These are phyloP conservation scores for Ampelocalamus luodianensis DNA, from an alignment of 176 grass and related monocot species.

Conservation along the genomic window DNA sequence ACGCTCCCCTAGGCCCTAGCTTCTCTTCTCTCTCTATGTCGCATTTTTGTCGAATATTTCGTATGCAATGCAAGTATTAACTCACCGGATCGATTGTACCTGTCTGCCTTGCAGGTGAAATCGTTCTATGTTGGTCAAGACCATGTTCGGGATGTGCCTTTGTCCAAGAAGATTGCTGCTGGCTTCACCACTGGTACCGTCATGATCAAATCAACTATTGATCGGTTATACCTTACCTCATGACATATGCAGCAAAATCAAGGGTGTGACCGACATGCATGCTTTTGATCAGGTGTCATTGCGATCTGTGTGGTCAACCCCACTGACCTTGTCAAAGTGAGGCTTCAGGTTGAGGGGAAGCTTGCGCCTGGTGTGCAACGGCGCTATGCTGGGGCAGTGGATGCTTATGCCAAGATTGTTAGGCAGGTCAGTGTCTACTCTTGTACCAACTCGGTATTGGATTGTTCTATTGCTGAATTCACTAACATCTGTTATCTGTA, in stretches of 20 bases:
- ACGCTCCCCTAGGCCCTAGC: background rate
- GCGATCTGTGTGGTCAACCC: conserved; percentile 85
- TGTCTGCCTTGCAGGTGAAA: conserved; percentile 62
- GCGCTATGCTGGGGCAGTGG: conserved; percentile 76
- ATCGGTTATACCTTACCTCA: no score
- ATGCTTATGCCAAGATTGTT: no score
- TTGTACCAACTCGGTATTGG: background rate
- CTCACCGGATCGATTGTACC: background rate
- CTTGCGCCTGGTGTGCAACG: conserved; percentile 71
- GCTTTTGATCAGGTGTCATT: conserved; percentile 67
- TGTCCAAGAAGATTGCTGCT: conserved; percentile 85
- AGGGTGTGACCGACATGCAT: background rate
- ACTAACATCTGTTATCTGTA: background rate
- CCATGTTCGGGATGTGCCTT: conserved; percentile 81
- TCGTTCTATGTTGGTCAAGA: conserved; percentile 66
- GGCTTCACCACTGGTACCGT: conserved; percentile 76
- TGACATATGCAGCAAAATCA: background rate
- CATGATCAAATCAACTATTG: background rate
- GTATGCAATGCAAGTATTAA: background rate
- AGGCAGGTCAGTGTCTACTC: no score
- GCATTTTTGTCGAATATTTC: background rate
- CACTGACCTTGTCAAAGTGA: conserved; percentile 94
- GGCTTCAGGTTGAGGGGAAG: conserved; percentile 89
- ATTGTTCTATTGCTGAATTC: background rate
- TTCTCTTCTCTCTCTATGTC: background rate